Base-by-base conservation (phyloP, 441 rosid genomes). In the Sinapis alba region DNA sequence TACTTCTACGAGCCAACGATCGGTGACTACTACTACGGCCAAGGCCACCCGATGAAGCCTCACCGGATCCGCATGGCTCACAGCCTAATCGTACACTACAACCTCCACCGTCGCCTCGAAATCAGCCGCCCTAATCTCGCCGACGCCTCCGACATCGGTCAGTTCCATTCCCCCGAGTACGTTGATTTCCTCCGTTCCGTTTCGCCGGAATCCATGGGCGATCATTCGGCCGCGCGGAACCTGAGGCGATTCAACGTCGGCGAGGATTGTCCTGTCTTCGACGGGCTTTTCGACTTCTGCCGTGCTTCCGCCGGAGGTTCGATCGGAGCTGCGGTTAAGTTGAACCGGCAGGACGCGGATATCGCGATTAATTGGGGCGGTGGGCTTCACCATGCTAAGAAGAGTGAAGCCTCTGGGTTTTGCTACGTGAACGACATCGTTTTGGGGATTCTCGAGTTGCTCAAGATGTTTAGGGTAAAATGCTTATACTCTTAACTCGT, bases 301-400 rank as follows among this genome's bases (percentile, higher is more conserved):
- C 91, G 89, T 75, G 84, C 93, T 23, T 90, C 87, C 23, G 96
- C 93, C 3, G 96, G 96, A 15, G 96, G 96, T 32, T 90, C 96
- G 11, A 65, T 80, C 2, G 83, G 83, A 4, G 80, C 80, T 1
- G 83, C 80, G 41, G 80, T 72, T 9, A 76, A 80, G 24, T 36
- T 80, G 18, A 80, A 68, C 63, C 38, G 74, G 0, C 70, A 62
- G 45, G 80, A 75, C 11, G 84, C 89, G 16, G 96, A 88, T 79
- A 88, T 90, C 65, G 96, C 96, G 45, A 81, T 90, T 57, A 90
- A 90, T 63, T 90, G 96, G 96, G 90, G 93, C n/a, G 96, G 96
- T 68, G 96, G 96, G 19, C 85, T 90, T 73, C 96, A 90, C 78
- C 96, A 90, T 79, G 96, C 96, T 16, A 90, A 90, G 84, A 90